Evolutionary conservation across 2,329 filamentous ascomycete species (phyloP), one percentile per base, ranked within the genome.

Genomic region (Ophiostoma sp.): DNA sequence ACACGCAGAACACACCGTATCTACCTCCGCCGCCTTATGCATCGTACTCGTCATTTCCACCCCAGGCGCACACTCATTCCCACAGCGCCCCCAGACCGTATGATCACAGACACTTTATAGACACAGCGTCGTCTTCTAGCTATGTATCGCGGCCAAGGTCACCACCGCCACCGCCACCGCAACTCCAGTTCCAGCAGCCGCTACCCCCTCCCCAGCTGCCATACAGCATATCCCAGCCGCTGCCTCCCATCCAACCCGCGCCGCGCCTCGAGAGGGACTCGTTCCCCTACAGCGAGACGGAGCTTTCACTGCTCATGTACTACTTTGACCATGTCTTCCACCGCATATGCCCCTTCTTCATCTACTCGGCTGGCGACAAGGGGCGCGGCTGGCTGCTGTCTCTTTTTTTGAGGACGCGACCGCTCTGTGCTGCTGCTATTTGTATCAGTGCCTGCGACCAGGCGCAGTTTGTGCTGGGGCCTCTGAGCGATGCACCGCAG

Each of bases 251-350:
- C 27, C 42, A 36, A 11, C 40, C 36, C 18, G 62, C 42, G 11
- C 36, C 47, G 3, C 16, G 47, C 47, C 27, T 27, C 27, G 27
- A 27, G 27, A 27, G 27, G 27, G 18, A 42, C 12, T 52, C 27
- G 5, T 60, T 65, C 1, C 41, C 65, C 38, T 67, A 69, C 66
- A 69, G 66, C 66, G 68, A 69, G 38, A 66, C 55, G 1, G 68
- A 69, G 36, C n/a, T 69, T 4, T 65, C 62, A 0, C 36, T 67
- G 42, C 62, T 69, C 36, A 69, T 69, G 66, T 69, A 69, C 63
- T 69, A 69, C 66, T 69, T 69, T 42, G 68, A 69, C 66, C 68
- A 69, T 16, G 66, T 69, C 27, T 69, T 69, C 62, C 66, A 66
- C 16, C 68, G 68, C 9, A 18, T 69, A 11, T 47, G 41, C 3